Percentiles rank a stretch among this genome's conserved stretches.
Evolutionary conservation across 176 grass and related monocot species (phyloP).

Genomic region (Eremochloa ophiuroides): DNA sequence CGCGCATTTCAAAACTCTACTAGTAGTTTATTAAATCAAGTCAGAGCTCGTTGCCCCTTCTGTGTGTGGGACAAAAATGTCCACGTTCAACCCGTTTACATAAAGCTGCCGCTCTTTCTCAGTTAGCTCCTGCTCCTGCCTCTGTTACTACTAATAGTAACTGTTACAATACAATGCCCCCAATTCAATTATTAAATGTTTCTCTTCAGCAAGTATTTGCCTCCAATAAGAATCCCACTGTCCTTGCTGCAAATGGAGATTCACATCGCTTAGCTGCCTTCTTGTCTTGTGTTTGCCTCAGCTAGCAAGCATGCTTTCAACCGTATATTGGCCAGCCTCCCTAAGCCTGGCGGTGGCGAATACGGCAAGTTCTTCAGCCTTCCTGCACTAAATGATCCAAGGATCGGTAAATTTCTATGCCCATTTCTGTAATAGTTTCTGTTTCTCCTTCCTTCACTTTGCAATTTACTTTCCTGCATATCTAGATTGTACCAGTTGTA

Average conservation of each 20-base stretch:
- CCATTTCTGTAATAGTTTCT: not conserved
- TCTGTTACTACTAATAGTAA: not conserved
- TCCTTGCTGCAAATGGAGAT: not conserved
- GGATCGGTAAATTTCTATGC: conserved; percentile 50
- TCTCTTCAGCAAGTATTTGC: not conserved
- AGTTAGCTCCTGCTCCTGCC: not conserved
- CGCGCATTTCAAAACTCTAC: not conserved
- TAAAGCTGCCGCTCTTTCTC: no score
- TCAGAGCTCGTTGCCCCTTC: not conserved
- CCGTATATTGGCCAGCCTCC: conserved; percentile 57
- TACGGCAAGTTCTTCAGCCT: conserved; percentile 72
- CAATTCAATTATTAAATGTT: not conserved
- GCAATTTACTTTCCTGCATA: not conserved
- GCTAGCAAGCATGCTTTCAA: conserved; percentile 38
- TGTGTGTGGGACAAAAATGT: not conserved
- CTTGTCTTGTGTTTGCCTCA: not conserved
- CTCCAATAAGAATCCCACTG: not conserved
- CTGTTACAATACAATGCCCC: not conserved
- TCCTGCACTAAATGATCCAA: conserved; percentile 70
- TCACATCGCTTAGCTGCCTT: not conserved
- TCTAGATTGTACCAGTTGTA: not conserved
- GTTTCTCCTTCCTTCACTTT: not conserved
- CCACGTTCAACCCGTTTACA: no score
- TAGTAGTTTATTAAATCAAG: no score
- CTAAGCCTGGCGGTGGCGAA: conserved; percentile 68